Conservation (phyloP, 495 filamentous ascomycete genomes). For the Talaromyces trachyspermus region DNA sequence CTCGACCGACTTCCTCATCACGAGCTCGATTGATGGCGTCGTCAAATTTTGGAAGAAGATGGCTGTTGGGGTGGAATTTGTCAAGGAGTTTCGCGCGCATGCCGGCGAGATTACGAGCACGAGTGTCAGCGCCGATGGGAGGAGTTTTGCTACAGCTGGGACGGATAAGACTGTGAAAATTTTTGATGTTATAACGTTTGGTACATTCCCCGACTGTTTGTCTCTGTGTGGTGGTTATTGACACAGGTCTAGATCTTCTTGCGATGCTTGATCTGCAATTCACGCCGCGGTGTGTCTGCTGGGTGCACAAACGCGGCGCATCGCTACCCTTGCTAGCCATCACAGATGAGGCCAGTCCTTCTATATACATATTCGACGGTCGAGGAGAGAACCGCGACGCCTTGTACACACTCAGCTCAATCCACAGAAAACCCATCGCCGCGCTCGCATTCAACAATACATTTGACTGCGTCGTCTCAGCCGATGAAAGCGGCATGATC, state of each 20-base stretch:
- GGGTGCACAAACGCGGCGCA: constrained; percentile 83
- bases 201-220: constrained; percentile 34
- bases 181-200: constrained; percentile 92
- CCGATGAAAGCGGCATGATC: constrained; percentile 86
- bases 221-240: constrained; percentile 3
- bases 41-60: constrained; percentile 99
- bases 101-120: constrained; percentile 75
- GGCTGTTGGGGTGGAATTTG: constrained; percentile 84
- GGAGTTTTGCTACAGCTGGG: constrained; percentile 88
- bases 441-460: constrained; percentile 83
- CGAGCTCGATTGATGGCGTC: constrained; percentile 82
- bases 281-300: constrained; percentile 74
- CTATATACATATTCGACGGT: constrained; percentile 81
- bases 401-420: constrained; percentile 61
- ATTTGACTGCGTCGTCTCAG: constrained; percentile 84
- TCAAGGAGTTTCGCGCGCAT: constrained; percentile 95
- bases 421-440: constrained; percentile 73
- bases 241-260: constrained; percentile 57
- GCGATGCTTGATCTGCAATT: constrained; percentile 70
- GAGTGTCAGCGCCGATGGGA: constrained; percentile 78
- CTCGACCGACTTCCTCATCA: constrained; percentile 88
- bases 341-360: constrained; percentile 67
- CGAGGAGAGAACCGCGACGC: constrained; percentile 70
- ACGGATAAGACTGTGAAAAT: constrained; percentile 85
- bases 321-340: constrained; percentile 81